Evolutionary conservation across 257 asterid genomes (phyloP), one percentile per base, ranked within the genome.

Genomic region (Solanum commersonii): DNA sequence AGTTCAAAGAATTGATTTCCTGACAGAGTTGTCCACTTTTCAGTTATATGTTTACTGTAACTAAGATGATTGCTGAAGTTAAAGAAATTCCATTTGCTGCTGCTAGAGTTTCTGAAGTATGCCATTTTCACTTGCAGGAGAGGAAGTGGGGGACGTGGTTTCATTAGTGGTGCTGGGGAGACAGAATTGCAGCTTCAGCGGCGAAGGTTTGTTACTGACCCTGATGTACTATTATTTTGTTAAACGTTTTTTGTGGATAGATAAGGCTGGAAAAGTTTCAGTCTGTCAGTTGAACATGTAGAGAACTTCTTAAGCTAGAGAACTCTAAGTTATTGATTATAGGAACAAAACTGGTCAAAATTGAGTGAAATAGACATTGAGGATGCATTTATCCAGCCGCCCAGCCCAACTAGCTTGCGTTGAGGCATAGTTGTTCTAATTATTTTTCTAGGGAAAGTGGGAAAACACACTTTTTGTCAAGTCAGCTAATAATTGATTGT

Each of bases 151-250:
- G 99, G 99, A 37, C 98, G 94, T 87, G 99, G 99, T 87, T 97
- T 97, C 89, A 95, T 96, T 73, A 94, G 99, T 87, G 99, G 99
- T 89, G 98, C 99, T 88, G 99, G 99, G 92, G 99, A 97, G 94
- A 95, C 99, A 70, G 99, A 97, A 92, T 96, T 97, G 92, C 98
- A 97, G 91, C 99, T 97, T 88, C 99, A 97, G 91, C 92, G 98
- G 49, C 94, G 95, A 89, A 96, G 99, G 99, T 96, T 83, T 90
- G 91, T 18, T 82, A 31, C 86, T 82, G 20, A 49, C n/a, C 25
- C 18, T 46, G 68, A 16, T 81, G 68, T 44, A 72, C 79, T 33
- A 44, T 79, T 27, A 18, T 82, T 31, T 82, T 82, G 11, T 82
- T 82, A 49, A 9, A 82, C 5, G 34, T 31, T 10, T 49, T 81